Evolutionary conservation across 495 filamentous ascomycete species (phyloP).

Genomic region (Penicillium robsamsonii): DNA sequence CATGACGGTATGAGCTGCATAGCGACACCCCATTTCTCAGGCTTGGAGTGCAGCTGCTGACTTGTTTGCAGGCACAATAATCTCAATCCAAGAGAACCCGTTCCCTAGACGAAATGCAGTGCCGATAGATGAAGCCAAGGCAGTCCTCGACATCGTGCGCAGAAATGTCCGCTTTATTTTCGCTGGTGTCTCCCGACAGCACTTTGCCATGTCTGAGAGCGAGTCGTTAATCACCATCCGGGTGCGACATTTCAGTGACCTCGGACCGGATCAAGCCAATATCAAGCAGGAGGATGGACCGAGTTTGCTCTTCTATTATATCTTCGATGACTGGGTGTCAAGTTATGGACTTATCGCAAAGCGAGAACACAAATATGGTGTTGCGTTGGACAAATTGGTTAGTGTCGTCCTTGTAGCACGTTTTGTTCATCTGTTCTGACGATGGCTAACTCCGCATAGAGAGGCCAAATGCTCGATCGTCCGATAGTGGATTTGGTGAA

Average conservation of each 20-base stretch:
- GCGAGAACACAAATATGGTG: slow-evolving; percentile 59
- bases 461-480: slow-evolving; percentile 56
- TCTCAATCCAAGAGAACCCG: slow-evolving; percentile 74
- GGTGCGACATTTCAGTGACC: slow-evolving; percentile 41
- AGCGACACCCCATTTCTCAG: neutral
- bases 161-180: slow-evolving; percentile 72
- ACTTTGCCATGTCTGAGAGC: slow-evolving; percentile 39
- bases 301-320: slow-evolving; percentile 78
- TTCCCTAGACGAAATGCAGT: slow-evolving; percentile 42
- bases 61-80: slow-evolving; percentile 57
- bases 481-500: slow-evolving; percentile 63
- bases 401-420: slow-evolving; percentile 9
- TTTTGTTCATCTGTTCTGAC: neutral
- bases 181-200: slow-evolving; percentile 60
- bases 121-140: slow-evolving; percentile 29
- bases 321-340: slow-evolving; percentile 84
- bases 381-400: slow-evolving; percentile 57
- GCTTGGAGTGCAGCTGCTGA: slow-evolving; percentile 7
- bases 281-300: slow-evolving; percentile 61
- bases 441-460: slow-evolving; percentile 31
- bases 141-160: slow-evolving; percentile 55
- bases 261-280: slow-evolving; percentile 31
- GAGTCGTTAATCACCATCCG: slow-evolving; percentile 51
- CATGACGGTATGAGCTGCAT: slow-evolving; percentile 59
- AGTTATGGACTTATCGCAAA: slow-evolving; percentile 62